Evolutionary conservation across 768 basidiomycete genomes (phyloP).

Genomic region (Mycena rosella): DNA sequence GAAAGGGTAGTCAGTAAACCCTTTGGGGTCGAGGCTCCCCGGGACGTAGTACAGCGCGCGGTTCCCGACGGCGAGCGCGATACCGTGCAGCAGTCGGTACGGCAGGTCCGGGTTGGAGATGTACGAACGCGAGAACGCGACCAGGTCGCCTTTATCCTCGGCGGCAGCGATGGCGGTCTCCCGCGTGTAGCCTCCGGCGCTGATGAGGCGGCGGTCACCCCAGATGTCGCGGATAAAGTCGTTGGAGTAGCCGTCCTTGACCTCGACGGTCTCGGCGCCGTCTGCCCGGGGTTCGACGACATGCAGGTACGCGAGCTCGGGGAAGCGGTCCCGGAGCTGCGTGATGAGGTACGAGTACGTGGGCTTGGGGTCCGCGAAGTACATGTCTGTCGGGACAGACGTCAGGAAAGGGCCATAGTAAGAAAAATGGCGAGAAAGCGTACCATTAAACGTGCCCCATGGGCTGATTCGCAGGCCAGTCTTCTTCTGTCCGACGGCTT

Average conservation of each 20-base stretch:
- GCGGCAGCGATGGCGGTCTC: neutral
- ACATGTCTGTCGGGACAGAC: neutral
- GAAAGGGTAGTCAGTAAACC: neutral
- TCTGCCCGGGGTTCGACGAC: neutral
- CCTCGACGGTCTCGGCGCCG: neutral
- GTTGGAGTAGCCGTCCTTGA: neutral
- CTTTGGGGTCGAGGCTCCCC: neutral
- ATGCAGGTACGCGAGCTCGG: neutral
- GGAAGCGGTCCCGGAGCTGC: neutral
- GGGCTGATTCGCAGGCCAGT: too few species aligned
- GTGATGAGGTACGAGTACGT: neutral
- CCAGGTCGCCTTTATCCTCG: neutral
- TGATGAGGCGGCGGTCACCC: neutral
- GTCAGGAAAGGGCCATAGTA: neutral
- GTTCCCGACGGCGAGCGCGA: neutral
- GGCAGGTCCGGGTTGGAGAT: constrained; percentile 3
- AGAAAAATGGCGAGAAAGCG: neutral
- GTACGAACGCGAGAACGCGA: neutral
- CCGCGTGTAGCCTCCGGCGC: neutral
- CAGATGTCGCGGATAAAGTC: constrained; percentile 4
- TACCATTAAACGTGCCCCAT: neutral
- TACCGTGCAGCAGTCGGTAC: neutral
- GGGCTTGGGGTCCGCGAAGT: neutral
- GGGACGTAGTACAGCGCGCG: neutral
- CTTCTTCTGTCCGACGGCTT: too few species aligned